phyloP scores from a whole-genome alignment of 768 basidiomycete species.

The Boletus rubroflammeus region DNA sequence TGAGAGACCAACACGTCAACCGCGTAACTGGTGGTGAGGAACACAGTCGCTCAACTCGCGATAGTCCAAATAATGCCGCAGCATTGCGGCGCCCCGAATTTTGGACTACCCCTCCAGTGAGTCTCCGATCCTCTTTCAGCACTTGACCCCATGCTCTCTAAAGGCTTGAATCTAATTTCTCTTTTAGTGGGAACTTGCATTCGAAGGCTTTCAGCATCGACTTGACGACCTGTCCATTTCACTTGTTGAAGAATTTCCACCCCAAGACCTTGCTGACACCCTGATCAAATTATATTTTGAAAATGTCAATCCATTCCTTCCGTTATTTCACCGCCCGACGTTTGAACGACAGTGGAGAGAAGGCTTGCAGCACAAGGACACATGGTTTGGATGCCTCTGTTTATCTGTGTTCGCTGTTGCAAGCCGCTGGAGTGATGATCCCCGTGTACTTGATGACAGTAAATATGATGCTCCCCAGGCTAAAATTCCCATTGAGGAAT shows the following conservation, averaged over 20 bases:
- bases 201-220: slow-evolving; percentile 42
- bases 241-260: slow-evolving; percentile 52
- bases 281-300: slow-evolving; percentile 71
- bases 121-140: slow-evolving; percentile 17
- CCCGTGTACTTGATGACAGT: slow-evolving; percentile 46
- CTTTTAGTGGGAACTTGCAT: slow-evolving; percentile 55
- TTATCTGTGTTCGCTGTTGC: slow-evolving; percentile 66
- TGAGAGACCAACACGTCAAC: slow-evolving; percentile 49
- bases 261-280: slow-evolving; percentile 50
- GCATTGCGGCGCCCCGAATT: slow-evolving; percentile 43
- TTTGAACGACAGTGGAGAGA: slow-evolving; percentile 62
- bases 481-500: slow-evolving; percentile 25
- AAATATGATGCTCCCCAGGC: slow-evolving; percentile 21
- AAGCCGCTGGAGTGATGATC: slow-evolving; percentile 61
- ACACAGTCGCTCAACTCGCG: slow-evolving; percentile 11
- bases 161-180: not conserved
- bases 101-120: slow-evolving; percentile 57
- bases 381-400: slow-evolving; percentile 60
- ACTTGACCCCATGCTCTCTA: not conserved
- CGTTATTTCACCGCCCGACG: slow-evolving; percentile 67
- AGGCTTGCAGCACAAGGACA: slow-evolving; percentile 49
- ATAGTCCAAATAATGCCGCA: slow-evolving; percentile 21
- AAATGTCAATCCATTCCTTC: slow-evolving; percentile 54
- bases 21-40: slow-evolving; percentile 29
- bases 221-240: slow-evolving; percentile 29